Evolutionary conservation across 768 basidiomycete genomes (phyloP), one percentile per base, ranked within the genome.

Genomic region (Pisolithus sp.): DNA sequence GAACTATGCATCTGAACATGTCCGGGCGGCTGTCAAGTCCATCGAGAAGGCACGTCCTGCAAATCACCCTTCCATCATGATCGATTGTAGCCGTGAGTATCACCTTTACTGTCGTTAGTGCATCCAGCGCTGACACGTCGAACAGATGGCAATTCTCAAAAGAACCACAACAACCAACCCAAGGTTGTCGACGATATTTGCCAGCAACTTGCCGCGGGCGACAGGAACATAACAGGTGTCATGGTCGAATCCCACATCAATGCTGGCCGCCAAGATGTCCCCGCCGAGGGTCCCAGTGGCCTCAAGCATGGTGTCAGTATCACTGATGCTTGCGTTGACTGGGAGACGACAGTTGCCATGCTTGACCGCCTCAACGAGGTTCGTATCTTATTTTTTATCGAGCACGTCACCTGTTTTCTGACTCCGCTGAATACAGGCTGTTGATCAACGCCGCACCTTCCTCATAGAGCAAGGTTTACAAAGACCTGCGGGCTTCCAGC

Each of bases 171-270:
- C 62, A 95, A 94, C 71, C 94, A 96, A 68, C 84, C 93, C 17
- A 82, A 82, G 58, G 90, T 92, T 40, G 62, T 90, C 51, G 77
- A 81, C 57, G 70, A 79, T 67, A 79, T 92, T 61, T 83, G 82
- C 68, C 70, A 68, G 3, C 95, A 98, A 70, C 79, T 98, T 49
- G 70, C 67, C 6, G 77, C 78, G 7, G 91, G 91, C 24, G 73
- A 77, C 50, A 75, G 68, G 52, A 74, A 77, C 60, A 86, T 99
- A 69, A 90, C 90, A 5, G 95, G 95, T 43, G 92, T 97, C 52
- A 98, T 99, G 95, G 81, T 99, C 65, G 95, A 99, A 72, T 89
- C 86, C 12, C 88, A 97, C 68, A 85, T 99, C 70, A 86, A 89
- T 63, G 86, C 85, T 46, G 95, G 95, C 18, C 75, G 84, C 53